A percentile compares a stretch with the other conserved stretches of the same genome.
Evolutionary conservation across 1,139 yeast genomes (phyloP).

Genomic region (Arxiozyma slooffiae): DNA sequence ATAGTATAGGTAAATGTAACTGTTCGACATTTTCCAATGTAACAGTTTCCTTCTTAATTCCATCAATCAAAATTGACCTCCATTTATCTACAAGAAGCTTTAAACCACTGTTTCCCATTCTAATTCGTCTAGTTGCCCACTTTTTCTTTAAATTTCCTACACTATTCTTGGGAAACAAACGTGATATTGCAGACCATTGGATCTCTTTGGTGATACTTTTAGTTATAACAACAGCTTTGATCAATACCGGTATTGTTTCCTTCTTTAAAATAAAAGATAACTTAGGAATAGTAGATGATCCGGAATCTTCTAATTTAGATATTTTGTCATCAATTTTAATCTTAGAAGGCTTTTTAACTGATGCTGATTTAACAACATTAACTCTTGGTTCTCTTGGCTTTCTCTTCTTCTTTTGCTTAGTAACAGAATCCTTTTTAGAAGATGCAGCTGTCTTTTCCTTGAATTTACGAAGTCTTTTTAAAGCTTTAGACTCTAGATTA

Average conservation of each 20-base stretch:
- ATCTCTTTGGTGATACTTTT: conserved; percentile 30
- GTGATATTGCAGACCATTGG: conserved; percentile 25
- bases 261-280: conserved; percentile 1
- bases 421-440: not conserved
- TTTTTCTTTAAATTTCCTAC: conserved; percentile 27
- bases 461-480: conserved; percentile 26
- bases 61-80: conserved; percentile 25
- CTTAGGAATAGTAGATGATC: not conserved
- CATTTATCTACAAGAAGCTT: conserved; percentile 27
- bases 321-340: not conserved
- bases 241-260: conserved; percentile 5
- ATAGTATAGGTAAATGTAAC: conserved; percentile 20
- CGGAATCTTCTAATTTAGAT: not conserved
- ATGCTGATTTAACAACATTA: not conserved
- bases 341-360: conserved; percentile 1
- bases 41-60: conserved; percentile 24
- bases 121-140: conserved; percentile 26
- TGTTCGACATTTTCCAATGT: conserved; percentile 27
- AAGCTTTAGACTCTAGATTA: conserved; percentile 25
- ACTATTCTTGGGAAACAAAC: conserved; percentile 27
- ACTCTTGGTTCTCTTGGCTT: conserved; percentile 1
- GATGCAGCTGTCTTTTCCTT: conserved; percentile 14
- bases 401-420: conserved; percentile 2
- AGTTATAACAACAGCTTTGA: conserved; percentile 27
- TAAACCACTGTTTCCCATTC: conserved; percentile 30